Evolutionary conservation across 2,329 filamentous ascomycete genomes (phyloP).

Genomic region (Alternaria longipes): DNA sequence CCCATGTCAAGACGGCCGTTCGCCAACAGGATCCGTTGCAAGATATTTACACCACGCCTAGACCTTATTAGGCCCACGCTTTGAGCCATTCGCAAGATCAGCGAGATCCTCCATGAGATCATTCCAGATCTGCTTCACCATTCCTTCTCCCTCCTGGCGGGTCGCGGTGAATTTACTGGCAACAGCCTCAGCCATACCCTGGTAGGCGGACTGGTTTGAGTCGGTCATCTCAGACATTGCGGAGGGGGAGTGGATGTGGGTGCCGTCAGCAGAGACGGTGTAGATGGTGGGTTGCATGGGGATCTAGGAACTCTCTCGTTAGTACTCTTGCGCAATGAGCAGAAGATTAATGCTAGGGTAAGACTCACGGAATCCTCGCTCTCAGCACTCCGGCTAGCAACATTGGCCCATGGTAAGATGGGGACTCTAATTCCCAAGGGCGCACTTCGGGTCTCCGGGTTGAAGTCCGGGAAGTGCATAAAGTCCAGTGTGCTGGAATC

Average conservation of each 20-base stretch:
- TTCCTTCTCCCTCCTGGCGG: slow-evolving; percentile 54
- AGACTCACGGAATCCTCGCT: slow-evolving; percentile 34
- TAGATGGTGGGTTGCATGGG: slow-evolving; percentile 67
- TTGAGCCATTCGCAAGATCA: slow-evolving; percentile 46
- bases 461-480: slow-evolving; percentile 65
- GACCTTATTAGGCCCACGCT: slow-evolving; percentile 36
- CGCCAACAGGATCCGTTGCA: not conserved
- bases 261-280: slow-evolving; percentile 60
- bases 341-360: not conserved
- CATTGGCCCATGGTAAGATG: slow-evolving; percentile 53
- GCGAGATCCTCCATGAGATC: slow-evolving; percentile 61
- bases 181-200: slow-evolving; percentile 64
- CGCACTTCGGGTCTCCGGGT: slow-evolving; percentile 52
- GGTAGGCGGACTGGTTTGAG: slow-evolving; percentile 64
- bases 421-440: slow-evolving; percentile 58
- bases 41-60: slow-evolving; percentile 7
- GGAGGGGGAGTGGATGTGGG: slow-evolving; percentile 59
- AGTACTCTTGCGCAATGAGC: not conserved
- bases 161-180: slow-evolving; percentile 41
- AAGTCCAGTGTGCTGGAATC: slow-evolving; percentile 71
- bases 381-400: slow-evolving; percentile 32
- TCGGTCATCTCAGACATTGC: slow-evolving; percentile 68
- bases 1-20: slow-evolving; percentile 1
- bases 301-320: slow-evolving; percentile 24
- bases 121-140: slow-evolving; percentile 57